A percentile compares a stretch with the other conserved stretches of the same genome.
phyloP scores from a whole-genome alignment of 2,329 filamentous ascomycete species.

The Pseudogymnoascus destructans region DNA sequence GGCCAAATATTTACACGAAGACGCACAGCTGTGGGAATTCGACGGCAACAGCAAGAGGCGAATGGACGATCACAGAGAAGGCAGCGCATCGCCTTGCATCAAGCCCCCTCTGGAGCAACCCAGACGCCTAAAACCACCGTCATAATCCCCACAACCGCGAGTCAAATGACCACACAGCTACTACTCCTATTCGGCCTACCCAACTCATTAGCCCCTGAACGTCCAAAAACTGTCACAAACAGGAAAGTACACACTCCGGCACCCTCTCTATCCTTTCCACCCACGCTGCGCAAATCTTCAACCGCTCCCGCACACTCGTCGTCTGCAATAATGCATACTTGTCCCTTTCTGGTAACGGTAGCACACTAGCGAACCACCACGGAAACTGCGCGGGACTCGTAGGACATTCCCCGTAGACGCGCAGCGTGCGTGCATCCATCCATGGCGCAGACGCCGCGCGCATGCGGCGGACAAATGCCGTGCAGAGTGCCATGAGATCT shows the following conservation, averaged over 20 bases:
- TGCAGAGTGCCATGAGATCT: slow-evolving; percentile 50
- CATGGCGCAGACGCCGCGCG: slow-evolving; percentile 55
- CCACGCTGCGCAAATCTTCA: slow-evolving; percentile 77
- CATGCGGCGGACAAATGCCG: slow-evolving; percentile 58
- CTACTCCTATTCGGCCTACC: neutral
- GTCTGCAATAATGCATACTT: slow-evolving; percentile 66
- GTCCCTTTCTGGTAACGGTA: slow-evolving; percentile 64
- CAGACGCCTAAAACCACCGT: slow-evolving; percentile 3
- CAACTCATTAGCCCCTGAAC: neutral
- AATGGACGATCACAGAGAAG: neutral
- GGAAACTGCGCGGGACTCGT: slow-evolving; percentile 65
- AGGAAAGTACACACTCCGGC: neutral
- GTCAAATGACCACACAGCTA: slow-evolving; percentile 5
- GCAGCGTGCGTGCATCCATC: slow-evolving; percentile 58
- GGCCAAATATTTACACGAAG: neutral
- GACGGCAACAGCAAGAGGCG: neutral
- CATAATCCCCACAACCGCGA: slow-evolving; percentile 3
- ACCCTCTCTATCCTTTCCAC: slow-evolving; percentile 38
- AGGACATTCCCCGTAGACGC: slow-evolving; percentile 66
- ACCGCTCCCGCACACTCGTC: slow-evolving; percentile 61
- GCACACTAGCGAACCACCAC: slow-evolving; percentile 79
- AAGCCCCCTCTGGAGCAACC: neutral
- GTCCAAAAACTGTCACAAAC: neutral
- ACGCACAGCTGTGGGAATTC: neutral
- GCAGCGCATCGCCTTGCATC: neutral